phyloP scores from a whole-genome alignment of 192 early-diverging fungal genomes.

The Podochytrium sp. region DNA sequence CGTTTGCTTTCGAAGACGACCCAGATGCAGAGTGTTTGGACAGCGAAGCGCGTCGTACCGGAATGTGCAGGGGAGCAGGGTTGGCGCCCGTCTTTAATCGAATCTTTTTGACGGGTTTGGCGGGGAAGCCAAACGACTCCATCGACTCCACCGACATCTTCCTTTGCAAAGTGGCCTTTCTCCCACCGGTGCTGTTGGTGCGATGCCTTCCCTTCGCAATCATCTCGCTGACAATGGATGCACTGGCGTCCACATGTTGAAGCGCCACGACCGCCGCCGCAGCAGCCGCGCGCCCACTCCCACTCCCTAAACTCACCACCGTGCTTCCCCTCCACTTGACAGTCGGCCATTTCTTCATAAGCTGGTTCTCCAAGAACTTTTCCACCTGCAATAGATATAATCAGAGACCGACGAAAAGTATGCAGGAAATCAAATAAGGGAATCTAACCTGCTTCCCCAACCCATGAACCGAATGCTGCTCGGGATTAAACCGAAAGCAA shows the following conservation, averaged over 20 bases:
- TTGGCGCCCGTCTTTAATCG: too few relatives aligned
- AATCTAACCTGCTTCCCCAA: background rate
- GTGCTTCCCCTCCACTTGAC: background rate
- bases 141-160: background rate
- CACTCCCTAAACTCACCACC: background rate
- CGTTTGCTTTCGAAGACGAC: background rate
- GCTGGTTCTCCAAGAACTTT: background rate
- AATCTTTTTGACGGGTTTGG: background rate
- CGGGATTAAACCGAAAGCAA: conserved; percentile 82
- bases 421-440: too few relatives aligned
- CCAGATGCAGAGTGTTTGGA: too few relatives aligned
- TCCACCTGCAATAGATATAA: too few relatives aligned
- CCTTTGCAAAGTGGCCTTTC: background rate
- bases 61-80: too few relatives aligned
- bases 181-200: background rate
- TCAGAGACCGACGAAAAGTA: too few relatives aligned
- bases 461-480: conserved; percentile 18
- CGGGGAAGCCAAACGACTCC: background rate
- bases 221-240: background rate
- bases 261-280: background rate
- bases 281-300: background rate
- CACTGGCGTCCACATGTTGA: background rate
- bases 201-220: background rate
- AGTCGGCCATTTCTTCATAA: background rate
- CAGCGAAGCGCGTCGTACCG: background rate